These are phyloP conservation scores for Boletus rufocinnamomeus DNA, from an alignment of 768 basidiomycete species.

Conservation along the genomic window DNA sequence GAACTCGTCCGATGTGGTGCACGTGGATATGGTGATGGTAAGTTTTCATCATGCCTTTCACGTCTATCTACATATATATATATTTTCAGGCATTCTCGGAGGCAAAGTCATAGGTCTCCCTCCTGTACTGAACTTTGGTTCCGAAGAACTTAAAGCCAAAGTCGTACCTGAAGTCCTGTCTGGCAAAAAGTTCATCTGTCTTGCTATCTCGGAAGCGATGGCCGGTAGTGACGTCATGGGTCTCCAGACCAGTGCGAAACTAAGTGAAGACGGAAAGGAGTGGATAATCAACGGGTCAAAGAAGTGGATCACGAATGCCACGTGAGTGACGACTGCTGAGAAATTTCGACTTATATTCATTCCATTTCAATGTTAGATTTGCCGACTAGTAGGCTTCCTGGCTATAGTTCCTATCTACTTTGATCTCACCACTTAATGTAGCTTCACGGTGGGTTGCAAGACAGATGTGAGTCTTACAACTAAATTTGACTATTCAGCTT, in stretches of 20 bases:
- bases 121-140: slow-evolving; percentile 69
- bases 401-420: not conserved
- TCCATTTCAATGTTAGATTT: slow-evolving; percentile 35
- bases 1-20: slow-evolving; percentile 57
- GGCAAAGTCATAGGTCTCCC: slow-evolving; percentile 73
- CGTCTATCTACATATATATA: not conserved
- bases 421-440: slow-evolving; percentile 34
- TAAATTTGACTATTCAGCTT: slow-evolving; percentile 23
- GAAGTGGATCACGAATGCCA: slow-evolving; percentile 70
- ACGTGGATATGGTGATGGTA: slow-evolving; percentile 70
- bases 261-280: slow-evolving; percentile 65
- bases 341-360: slow-evolving; percentile 6
- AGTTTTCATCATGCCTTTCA: not conserved
- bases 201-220: slow-evolving; percentile 77
- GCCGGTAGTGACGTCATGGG: slow-evolving; percentile 72
- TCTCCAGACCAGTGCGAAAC: slow-evolving; percentile 59
- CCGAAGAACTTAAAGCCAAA: slow-evolving; percentile 50
- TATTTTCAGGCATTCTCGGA: slow-evolving; percentile 42
- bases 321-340: slow-evolving; percentile 32
- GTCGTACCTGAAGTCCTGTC: slow-evolving; percentile 52
- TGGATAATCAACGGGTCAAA: slow-evolving; percentile 77
- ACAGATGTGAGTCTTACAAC: slow-evolving; percentile 42
- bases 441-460: slow-evolving; percentile 61
- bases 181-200: slow-evolving; percentile 69
- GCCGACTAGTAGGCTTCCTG: slow-evolving; percentile 36